Base-by-base conservation (phyloP, 2,329 filamentous ascomycete species). In the Cercospora zeae-maydis region DNA sequence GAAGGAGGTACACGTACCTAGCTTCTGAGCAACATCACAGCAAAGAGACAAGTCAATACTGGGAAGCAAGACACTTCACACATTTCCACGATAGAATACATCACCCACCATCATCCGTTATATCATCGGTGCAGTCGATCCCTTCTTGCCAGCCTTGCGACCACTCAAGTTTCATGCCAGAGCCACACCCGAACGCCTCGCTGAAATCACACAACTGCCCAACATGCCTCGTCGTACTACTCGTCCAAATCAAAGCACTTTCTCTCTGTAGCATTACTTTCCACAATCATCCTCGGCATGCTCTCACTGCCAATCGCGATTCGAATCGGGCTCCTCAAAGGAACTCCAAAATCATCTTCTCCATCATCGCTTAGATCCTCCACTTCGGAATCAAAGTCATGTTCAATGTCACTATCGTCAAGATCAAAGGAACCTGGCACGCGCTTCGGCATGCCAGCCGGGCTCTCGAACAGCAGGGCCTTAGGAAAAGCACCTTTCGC, bases 341-440 rank as follows among this genome's bases (percentile, higher is more conserved):
- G 79, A 58, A 83, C 80, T 1, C 82, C 83, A 72, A 80, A 85
- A 64, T 87, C 85, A 66, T 88, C 84, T 65, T 84, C 81, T 9
- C 56, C 49, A 2, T 55, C 51, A 19, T 61, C 54, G 10, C 39
- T 52, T 2, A 53, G n/a, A n/a, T 53, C 49, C 31, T 62, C 67
- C 84, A 84, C 52, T 11, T 70, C 70, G 59, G 61, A 64, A 5
- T 61, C 66, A 13, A 63, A 66, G 1, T 59, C 66, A 11, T 66
- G 66, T 11, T 82, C 82, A 45, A 87, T 84, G 36, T 82, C 79
- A 81, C 65, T 82, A 47, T 86, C 85, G 37, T 82, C 80, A 81
- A 75, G 62, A 54, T 73, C 58, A 86, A 80, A 68, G 84, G 77
- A 65, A 84, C 89, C 71, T 84, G 79, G 87, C 83, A 86, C 77